These are phyloP conservation scores for Rhinocladiella similis DNA, from an alignment of 2,329 filamentous ascomycete species.

Conservation along the genomic window DNA sequence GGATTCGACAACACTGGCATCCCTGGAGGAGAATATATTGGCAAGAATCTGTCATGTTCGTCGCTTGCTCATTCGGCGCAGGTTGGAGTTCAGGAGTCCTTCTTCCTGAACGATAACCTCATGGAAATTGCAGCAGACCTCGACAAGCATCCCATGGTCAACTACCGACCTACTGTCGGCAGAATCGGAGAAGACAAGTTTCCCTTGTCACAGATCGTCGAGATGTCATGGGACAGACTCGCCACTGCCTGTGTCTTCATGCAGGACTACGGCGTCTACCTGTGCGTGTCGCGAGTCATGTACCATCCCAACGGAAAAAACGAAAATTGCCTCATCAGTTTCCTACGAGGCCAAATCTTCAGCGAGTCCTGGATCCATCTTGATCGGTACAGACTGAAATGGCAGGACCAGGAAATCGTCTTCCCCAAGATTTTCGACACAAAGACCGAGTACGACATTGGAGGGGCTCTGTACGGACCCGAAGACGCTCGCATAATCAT, in stretches of 20 bases:
- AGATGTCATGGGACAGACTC: constrained; percentile 12
- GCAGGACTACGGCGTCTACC: constrained; percentile 13
- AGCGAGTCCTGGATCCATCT: constrained; percentile 25
- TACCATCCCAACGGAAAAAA: constrained; percentile 15
- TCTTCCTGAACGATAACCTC: constrained; percentile 29
- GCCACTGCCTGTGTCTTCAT: constrained; percentile 20
- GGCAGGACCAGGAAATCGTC: constrained; percentile 20
- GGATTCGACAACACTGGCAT: constrained; percentile 7
- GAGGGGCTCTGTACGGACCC: constrained; percentile 21
- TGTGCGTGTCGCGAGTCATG: constrained; percentile 18
- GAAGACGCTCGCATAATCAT: constrained; percentile 29
- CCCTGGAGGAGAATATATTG: constrained; percentile 7
- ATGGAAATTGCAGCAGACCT: constrained; percentile 11
- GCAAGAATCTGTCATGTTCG: constrained; percentile 3
- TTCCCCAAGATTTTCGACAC: constrained; percentile 26
- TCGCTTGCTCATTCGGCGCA: constrained; percentile 5
- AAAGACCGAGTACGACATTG: constrained; percentile 12
- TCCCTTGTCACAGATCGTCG: constrained; percentile 1
- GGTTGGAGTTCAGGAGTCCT: constrained; percentile 19
- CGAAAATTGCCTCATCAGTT: constrained; percentile 27
- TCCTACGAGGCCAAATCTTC: constrained; percentile 27
- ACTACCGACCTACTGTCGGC: constrained; percentile 1
- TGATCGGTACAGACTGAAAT: constrained; percentile 22
- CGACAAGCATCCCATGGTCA: constrained; percentile 10
- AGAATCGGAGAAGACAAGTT: neutral